Percentiles rank a stretch among this genome's conserved stretches.
Evolutionary conservation across 1,139 yeast genomes (phyloP).

Genomic region (Zygosaccharomyces pseudobailii): DNA sequence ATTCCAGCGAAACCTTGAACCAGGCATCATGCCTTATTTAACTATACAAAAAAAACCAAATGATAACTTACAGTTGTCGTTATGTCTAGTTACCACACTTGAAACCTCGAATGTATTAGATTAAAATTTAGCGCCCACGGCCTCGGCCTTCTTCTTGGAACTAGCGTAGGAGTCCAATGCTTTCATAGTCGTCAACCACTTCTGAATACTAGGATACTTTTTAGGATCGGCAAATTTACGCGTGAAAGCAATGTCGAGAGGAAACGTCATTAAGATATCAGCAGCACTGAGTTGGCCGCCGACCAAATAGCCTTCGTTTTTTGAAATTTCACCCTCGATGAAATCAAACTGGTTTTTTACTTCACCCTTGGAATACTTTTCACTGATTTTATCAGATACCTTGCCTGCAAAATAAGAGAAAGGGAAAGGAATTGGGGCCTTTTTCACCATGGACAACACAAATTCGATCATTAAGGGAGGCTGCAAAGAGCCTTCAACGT

Average conservation of each 20-base stretch:
- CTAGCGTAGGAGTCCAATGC: constrained; percentile 11
- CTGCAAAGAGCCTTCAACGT: constrained; percentile 54
- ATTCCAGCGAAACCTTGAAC: not conserved
- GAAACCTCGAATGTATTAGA: not conserved
- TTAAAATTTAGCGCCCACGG: constrained; percentile 6
- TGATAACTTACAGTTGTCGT: not conserved
- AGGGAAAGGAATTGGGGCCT: constrained; percentile 43
- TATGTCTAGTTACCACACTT: not conserved
- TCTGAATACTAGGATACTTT: constrained; percentile 20
- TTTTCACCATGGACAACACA: constrained; percentile 40
- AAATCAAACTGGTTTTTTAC: constrained; percentile 40
- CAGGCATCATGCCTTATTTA: not conserved
- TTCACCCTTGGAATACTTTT: constrained; percentile 43
- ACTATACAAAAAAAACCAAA: not conserved
- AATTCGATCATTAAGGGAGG: constrained; percentile 44
- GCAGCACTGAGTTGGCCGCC: constrained; percentile 56
- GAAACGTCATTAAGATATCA: constrained; percentile 51
- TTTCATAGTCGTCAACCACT: constrained; percentile 16
- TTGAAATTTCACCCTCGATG: constrained; percentile 40
- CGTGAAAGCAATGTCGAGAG: constrained; percentile 27
- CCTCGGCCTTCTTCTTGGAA: constrained; percentile 10
- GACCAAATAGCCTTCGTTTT: constrained; percentile 47
- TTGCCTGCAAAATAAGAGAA: constrained; percentile 39
- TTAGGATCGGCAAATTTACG: constrained; percentile 15
- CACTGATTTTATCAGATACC: constrained; percentile 43